A percentile compares a stretch with the other conserved stretches of the same genome.
Conservation (phyloP, 306 rosid species). For the Quercus alba region DNA sequence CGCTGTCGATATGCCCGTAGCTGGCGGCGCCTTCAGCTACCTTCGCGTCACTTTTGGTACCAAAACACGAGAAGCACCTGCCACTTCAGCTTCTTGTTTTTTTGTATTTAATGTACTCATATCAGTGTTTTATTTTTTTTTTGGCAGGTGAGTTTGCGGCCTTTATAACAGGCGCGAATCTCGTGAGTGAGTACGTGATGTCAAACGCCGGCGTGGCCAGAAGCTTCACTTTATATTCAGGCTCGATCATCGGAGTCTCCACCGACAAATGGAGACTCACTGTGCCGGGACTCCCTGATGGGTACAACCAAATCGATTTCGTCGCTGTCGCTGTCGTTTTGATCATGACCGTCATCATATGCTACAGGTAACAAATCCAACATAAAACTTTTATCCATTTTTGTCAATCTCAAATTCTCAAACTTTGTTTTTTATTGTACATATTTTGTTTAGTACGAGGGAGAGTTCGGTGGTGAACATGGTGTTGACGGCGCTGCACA, state of each 20-base stretch:
- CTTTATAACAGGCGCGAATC: constrained; percentile 78
- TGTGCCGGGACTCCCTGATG: constrained; percentile 52
- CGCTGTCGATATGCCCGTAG: constrained; percentile 94
- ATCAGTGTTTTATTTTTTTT: not conserved
- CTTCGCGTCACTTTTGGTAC: constrained; percentile 88
- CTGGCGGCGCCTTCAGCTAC: constrained; percentile 98
- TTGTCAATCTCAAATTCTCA: not conserved
- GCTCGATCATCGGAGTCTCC: constrained; percentile 69
- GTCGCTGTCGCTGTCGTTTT: constrained; percentile 72
- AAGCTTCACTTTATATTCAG: constrained; percentile 63
- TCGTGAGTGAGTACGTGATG: constrained; percentile 88
- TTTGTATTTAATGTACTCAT: not conserved
- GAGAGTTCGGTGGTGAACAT: constrained; percentile 83
- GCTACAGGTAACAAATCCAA: constrained; percentile 51
- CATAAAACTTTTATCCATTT: not conserved
- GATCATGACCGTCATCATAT: constrained; percentile 62
- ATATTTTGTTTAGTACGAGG: constrained; percentile 41
- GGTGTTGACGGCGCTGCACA: constrained; percentile 73
- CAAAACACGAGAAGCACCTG: not conserved
- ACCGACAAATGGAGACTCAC: constrained; percentile 65
- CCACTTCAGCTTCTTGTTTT: not conserved
- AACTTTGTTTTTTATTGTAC: not conserved
- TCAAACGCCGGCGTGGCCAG: constrained; percentile 94
- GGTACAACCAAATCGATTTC: constrained; percentile 70
- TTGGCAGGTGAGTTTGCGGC: constrained; percentile 81